phyloP scores from a whole-genome alignment of 805 yeast genomes.

The Yamadazyma kitorensis region DNA sequence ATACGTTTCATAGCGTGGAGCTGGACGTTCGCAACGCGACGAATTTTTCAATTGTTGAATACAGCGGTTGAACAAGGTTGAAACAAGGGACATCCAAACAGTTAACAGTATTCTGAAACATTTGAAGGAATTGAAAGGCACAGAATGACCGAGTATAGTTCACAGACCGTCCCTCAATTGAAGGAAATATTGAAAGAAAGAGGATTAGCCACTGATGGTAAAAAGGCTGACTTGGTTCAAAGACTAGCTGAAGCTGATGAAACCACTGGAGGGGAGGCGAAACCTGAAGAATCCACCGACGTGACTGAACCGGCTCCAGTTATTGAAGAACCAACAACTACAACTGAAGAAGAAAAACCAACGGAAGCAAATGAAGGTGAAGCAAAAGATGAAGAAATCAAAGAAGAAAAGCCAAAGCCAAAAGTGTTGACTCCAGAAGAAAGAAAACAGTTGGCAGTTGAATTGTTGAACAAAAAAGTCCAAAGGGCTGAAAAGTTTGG shows the following conservation, averaged over 20 bases:
- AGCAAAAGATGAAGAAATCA: slow-evolving; percentile 8
- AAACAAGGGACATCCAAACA: too few relatives aligned
- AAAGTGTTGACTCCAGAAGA: slow-evolving; percentile 61
- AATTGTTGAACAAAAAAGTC: slow-evolving; percentile 62
- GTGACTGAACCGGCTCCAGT: slow-evolving; percentile 14
- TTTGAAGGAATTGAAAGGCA: too few relatives aligned
- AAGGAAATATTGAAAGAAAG: slow-evolving; percentile 70
- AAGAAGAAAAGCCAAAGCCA: slow-evolving; percentile 31
- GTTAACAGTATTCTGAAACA: too few relatives aligned
- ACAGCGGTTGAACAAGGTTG: too few relatives aligned
- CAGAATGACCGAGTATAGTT: slow-evolving; percentile 52
- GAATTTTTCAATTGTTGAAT: too few relatives aligned
- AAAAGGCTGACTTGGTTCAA: slow-evolving; percentile 72
- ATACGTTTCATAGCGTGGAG: too few relatives aligned
- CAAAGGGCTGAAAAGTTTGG: slow-evolving; percentile 79
- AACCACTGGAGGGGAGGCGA: slow-evolving; percentile 41
- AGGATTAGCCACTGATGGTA: slow-evolving; percentile 69
- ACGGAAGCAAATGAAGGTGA: slow-evolving; percentile 14
- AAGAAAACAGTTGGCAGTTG: slow-evolving; percentile 64
- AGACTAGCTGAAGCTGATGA: slow-evolving; percentile 66
- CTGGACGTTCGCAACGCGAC: too few relatives aligned
- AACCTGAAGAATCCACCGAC: slow-evolving; percentile 16
- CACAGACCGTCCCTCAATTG: slow-evolving; percentile 79
- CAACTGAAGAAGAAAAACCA: slow-evolving; percentile 40
- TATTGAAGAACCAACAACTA: slow-evolving; percentile 22